Evolutionary conservation across 2,329 filamentous ascomycete genomes (phyloP).

Genomic region (Setomelanomma holmii): DNA sequence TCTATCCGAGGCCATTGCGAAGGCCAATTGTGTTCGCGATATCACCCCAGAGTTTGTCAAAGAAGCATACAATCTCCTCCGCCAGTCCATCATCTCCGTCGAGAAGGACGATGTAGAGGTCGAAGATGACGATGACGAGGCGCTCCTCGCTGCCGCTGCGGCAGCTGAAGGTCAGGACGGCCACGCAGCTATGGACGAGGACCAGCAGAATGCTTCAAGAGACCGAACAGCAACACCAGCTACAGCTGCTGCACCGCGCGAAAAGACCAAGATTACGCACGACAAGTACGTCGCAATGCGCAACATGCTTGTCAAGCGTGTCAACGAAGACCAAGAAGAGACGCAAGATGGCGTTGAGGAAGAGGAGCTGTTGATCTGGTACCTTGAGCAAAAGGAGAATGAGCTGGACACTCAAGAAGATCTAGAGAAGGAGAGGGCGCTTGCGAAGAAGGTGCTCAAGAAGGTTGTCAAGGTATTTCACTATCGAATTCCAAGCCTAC

Average conservation of each 20-base stretch:
- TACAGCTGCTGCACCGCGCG: conserved; percentile 44
- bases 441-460: conserved; percentile 87
- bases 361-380: conserved; percentile 84
- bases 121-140: conserved; percentile 77
- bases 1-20: conserved; percentile 95
- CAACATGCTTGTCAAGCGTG: conserved; percentile 80
- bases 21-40: conserved; percentile 94
- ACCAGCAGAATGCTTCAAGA: conserved; percentile 45
- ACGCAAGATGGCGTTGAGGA: conserved; percentile 84
- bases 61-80: conserved; percentile 88
- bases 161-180: conserved; percentile 57
- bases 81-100: conserved; percentile 95
- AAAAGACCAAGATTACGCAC: conserved; percentile 89
- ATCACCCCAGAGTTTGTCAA: conserved; percentile 84
- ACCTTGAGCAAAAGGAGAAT: conserved; percentile 87
- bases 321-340: conserved; percentile 80
- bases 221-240: conserved; percentile 48
- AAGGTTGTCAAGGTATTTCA: conserved; percentile 88
- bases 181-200: conserved; percentile 40
- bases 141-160: conserved; percentile 59
- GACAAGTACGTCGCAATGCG: conserved; percentile 94
- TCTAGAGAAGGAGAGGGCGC: conserved; percentile 73
- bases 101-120: conserved; percentile 98
- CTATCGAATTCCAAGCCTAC: no score
- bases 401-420: conserved; percentile 83